These are phyloP conservation scores for Aspergillus sp. DNA, from an alignment of 2,329 filamentous ascomycete genomes.

Conservation along the genomic window DNA sequence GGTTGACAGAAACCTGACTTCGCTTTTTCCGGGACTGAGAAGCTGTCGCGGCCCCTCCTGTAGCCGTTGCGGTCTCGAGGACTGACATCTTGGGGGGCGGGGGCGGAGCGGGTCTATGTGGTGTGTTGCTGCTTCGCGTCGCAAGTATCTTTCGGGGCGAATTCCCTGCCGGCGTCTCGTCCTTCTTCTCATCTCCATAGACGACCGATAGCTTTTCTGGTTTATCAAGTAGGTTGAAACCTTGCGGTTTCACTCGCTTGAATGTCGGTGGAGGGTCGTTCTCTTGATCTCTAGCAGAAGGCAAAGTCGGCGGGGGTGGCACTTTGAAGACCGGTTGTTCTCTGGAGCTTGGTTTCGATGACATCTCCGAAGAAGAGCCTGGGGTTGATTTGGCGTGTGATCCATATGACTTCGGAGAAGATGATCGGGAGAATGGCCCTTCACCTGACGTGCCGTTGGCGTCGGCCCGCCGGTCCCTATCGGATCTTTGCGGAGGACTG, in stretches of 20 bases:
- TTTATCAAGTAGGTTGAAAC: slow-evolving; percentile 56
- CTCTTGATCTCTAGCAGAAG: slow-evolving; percentile 74
- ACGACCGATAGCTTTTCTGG: slow-evolving; percentile 55
- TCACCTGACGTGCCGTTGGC: slow-evolving; percentile 22
- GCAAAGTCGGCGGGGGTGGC: slow-evolving; percentile 57
- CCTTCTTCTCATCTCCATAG: slow-evolving; percentile 45
- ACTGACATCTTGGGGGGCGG: slow-evolving; percentile 96
- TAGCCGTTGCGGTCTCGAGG: slow-evolving; percentile 83
- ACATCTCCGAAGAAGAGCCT: slow-evolving; percentile 42
- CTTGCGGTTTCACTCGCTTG: slow-evolving; percentile 59
- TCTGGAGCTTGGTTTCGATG: slow-evolving; percentile 39
- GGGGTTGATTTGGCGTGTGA: slow-evolving; percentile 40
- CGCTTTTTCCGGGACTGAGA: slow-evolving; percentile 72
- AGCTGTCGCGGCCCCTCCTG: slow-evolving; percentile 75
- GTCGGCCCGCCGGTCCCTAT: slow-evolving; percentile 23
- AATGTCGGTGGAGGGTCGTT: slow-evolving; percentile 74
- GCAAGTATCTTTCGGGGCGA: slow-evolving; percentile 51
- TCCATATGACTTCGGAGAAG: slow-evolving; percentile 34
- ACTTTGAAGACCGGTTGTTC: slow-evolving; percentile 59
- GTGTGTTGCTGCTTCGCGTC: slow-evolving; percentile 65
- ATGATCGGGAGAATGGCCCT: slow-evolving; percentile 32
- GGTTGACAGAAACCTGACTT: slow-evolving; percentile 83
- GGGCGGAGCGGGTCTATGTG: slow-evolving; percentile 73
- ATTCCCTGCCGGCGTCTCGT: slow-evolving; percentile 45
- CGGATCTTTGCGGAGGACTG: slow-evolving; percentile 24